Evolutionary conservation across 768 basidiomycete species (phyloP).

Genomic region (Tylopilus rubrobrunneus): DNA sequence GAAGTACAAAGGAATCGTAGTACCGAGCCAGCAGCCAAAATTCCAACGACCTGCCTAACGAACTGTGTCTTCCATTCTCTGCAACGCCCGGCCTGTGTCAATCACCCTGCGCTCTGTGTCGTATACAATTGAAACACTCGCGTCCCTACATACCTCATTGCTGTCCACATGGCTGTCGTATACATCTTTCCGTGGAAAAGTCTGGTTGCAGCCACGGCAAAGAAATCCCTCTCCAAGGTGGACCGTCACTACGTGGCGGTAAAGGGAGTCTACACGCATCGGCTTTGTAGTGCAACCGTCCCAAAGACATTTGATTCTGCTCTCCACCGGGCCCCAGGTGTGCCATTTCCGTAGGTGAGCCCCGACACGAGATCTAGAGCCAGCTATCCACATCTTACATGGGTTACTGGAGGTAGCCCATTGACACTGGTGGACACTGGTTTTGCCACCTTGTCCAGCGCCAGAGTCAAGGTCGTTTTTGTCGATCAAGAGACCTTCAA

Average conservation of each 20-base stretch:
- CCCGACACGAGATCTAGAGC: constrained; percentile 1
- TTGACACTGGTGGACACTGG: constrained; percentile 7
- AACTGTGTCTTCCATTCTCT: neutral
- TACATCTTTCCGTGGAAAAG: no score
- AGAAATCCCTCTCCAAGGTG: no score
- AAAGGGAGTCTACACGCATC: no score
- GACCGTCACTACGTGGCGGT: no score
- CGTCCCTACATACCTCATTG: constrained; percentile 2
- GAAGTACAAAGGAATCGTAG: no score
- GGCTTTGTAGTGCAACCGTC: no score
- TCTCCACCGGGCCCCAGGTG: neutral
- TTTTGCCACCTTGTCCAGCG: neutral
- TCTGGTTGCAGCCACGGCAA: no score
- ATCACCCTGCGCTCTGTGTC: neutral
- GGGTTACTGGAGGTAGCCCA: constrained; percentile 2
- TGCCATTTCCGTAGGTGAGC: constrained; percentile 13
- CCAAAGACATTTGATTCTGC: no score
- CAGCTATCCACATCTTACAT: constrained; percentile 10
- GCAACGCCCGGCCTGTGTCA: neutral
- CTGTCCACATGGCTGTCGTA: neutral
- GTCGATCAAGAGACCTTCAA: constrained; percentile 6
- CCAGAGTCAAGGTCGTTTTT: neutral
- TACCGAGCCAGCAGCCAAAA: no score
- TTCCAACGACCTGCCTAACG: neutral
- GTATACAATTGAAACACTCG: neutral